Evolutionary conservation across 768 basidiomycete genomes (phyloP), one percentile per base, ranked within the genome.

Genomic region (Fomitopsis pulvina): DNA sequence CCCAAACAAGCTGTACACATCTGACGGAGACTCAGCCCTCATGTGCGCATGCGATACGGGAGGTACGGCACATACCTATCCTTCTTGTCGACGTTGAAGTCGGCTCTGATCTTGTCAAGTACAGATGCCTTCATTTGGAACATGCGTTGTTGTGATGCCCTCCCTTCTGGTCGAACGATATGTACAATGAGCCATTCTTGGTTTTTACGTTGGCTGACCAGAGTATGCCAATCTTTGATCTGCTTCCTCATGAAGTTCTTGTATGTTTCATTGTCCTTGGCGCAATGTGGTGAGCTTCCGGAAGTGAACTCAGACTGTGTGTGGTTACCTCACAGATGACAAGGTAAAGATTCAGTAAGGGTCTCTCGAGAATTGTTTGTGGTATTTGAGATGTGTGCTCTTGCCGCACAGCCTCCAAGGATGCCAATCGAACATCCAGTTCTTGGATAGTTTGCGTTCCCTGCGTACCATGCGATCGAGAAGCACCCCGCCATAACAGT

Each of bases 101-200:
- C 96, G 1, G 87, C 80, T 66, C 78, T 87, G 42, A 99, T 77
- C 67, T 92, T 94, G 65, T 95, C 94, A 47, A 95, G 64, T 9
- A 98, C 84, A 18, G 81, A 85, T 47, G 84, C 79, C 67, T 85
- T 93, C 62, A 89, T 78, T 66, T 87, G 87, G 68, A 88, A 96
- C 66, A 89, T 78, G 57, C 80, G 83, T 12, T 78, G 80, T 37
- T 77, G 71, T 12, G 71, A 69, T 10, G 74, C 68, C 58, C 79
- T 79, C 16, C 75, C 67, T 61, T 91, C 87, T 12, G 87, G 82
- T 38, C 82, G 77, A 41, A 91, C 79, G 42, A 97, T 79, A 57
- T 96, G 87, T 6, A 95, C 72, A 52, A 98, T 86, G 48, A 97
- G 70, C 88, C 94, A 96, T 68, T 96, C 95, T 63, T 93, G 91